Evolutionary conservation across 345 rosid genomes (phyloP), one percentile per base, ranked within the genome.

Genomic region (Kernera saxatilis): DNA sequence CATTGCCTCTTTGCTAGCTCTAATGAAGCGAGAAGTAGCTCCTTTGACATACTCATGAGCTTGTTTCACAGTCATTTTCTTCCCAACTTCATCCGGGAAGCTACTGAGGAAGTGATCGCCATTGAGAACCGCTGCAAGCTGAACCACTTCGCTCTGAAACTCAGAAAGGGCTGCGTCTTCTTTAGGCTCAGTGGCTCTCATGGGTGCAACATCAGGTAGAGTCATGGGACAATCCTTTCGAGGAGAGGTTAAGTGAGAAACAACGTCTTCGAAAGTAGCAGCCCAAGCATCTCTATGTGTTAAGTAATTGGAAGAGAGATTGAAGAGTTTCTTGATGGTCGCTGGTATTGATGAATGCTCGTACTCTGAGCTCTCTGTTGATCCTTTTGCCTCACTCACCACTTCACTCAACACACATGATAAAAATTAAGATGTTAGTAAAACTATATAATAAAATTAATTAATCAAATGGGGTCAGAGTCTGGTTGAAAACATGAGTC

Each of bases 231-330:
- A 94, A 72, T 94, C 99, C 13, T 95, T 83, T 82, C 97, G 84
- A 3, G 99, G 96, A 59, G 93, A 80, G 57, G 84, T 73, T 55
- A 91, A 59, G 70, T 80, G 83, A 50, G 82, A 79, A 8, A 89
- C 80, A 26, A 94, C 89, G 13, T 79, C 87, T 80, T 94, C 97
- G 21, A 94, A 91, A 21, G 96, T 91, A 48, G 87, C 90, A 0
- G 99, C 99, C 99, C 99, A 91, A 59, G 99, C 97, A 81, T 94
- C 99, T 73, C 99, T 82, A 71, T 87, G 90, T 46, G 99, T 94
- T 45, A 94, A 83, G 86, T 85, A 94, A 72, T 89, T 91, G 37
- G 99, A 91, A 35, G 83, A 74, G 40, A 94, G 86, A 56, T 87
- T 85, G 87, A 94, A 94, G 3, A 94, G 81, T 73, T 94, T 91